phyloP scores from a whole-genome alignment of 2,329 filamentous ascomycete species.

The Dactylellina parvicollis region DNA sequence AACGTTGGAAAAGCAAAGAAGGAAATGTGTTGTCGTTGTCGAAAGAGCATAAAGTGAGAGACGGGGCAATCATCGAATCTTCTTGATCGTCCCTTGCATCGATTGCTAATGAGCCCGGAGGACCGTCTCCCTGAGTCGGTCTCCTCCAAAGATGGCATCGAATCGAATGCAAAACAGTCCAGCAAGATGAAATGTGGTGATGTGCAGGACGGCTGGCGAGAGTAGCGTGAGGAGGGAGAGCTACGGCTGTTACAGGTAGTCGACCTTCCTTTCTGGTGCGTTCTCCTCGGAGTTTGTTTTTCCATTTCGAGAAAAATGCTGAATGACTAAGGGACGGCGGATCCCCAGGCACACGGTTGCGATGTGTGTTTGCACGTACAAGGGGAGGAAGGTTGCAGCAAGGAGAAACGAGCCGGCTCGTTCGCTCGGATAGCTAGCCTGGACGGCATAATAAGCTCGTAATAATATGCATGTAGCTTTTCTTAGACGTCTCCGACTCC shows the following conservation, averaged over 20 bases:
- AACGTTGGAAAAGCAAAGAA: conserved; percentile 27
- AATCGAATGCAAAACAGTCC: too few relatives aligned
- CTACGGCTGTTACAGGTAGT: conserved; percentile 27
- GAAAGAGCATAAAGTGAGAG: background rate
- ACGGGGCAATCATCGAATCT: background rate
- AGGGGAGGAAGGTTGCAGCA: conserved; percentile 18
- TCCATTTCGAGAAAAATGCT: background rate
- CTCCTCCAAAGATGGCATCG: background rate
- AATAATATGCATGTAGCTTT: conserved; percentile 16
- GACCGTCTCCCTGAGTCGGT: background rate
- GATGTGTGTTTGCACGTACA: too few relatives aligned
- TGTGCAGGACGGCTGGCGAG: conserved; percentile 40
- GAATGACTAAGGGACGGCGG: conserved; percentile 13
- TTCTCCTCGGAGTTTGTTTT: conserved; percentile 38
- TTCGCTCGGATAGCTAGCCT: conserved; percentile 42
- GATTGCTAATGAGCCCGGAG: background rate
- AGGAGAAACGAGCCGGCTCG: conserved; percentile 41
- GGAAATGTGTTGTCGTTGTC: background rate
- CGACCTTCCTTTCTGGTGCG: conserved; percentile 36
- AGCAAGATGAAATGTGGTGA: conserved; percentile 19
- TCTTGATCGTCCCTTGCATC: conserved; percentile 12
- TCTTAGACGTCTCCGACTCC: background rate
- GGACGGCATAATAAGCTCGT: conserved; percentile 11
- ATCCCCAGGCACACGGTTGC: conserved; percentile 18
- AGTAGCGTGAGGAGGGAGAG: background rate